phyloP scores from a whole-genome alignment of 768 basidiomycete genomes.

The Mycena rosella region DNA sequence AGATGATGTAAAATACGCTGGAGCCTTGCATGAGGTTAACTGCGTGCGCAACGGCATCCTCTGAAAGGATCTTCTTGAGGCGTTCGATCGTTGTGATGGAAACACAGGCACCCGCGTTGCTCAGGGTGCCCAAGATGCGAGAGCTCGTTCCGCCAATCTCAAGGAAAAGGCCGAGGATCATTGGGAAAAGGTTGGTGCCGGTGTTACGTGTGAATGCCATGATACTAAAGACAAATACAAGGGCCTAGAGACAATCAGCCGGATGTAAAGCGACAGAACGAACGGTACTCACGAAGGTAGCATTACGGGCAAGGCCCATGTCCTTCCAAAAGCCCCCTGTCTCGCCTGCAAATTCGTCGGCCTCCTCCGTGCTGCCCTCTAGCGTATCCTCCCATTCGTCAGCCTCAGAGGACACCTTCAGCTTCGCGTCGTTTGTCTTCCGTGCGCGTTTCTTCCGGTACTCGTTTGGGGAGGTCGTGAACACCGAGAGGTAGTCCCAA shows the following conservation, averaged over 20 bases:
- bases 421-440: background rate
- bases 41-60: too few species aligned
- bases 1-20: too few species aligned
- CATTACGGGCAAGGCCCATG: conserved; percentile 38
- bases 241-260: conserved; percentile 17
- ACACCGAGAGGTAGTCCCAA: background rate
- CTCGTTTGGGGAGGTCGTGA: background rate
- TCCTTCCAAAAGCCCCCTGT: background rate
- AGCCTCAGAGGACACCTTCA: background rate
- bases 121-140: conserved; percentile 44
- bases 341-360: background rate
- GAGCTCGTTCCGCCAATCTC: conserved; percentile 46
- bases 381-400: conserved; percentile 28
- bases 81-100: conserved; percentile 35
- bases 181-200: conserved; percentile 45
- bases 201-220: conserved; percentile 44
- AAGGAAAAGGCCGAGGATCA: conserved; percentile 48
- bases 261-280: background rate
- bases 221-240: conserved; percentile 38
- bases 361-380: background rate
- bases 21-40: too few species aligned
- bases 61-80: too few species aligned
- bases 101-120: conserved; percentile 44
- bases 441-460: background rate
- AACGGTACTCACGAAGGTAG: conserved; percentile 36